Conservation (phyloP, 2,329 filamentous ascomycete species). For the Cadophora luteo-olivacea region DNA sequence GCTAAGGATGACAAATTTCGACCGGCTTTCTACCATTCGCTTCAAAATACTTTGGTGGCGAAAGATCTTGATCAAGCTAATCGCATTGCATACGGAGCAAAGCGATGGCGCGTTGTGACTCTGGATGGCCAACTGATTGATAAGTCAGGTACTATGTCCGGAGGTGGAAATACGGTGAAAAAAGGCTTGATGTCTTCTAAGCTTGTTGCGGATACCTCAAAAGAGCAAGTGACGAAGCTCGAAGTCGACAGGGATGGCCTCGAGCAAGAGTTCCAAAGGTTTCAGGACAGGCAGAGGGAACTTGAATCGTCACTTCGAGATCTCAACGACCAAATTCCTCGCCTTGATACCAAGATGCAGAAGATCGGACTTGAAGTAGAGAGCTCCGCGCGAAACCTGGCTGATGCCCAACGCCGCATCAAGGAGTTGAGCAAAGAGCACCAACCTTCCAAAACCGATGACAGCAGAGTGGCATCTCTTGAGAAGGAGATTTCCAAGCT, state of each 20-base stretch:
- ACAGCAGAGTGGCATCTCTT: conserved; percentile 72
- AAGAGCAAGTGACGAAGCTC: conserved; percentile 87
- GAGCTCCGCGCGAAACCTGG: conserved; percentile 82
- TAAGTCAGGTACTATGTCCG: conserved; percentile 98
- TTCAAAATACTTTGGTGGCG: conserved; percentile 94
- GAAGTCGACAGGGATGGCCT: conserved; percentile 86
- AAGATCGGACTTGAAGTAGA: conserved; percentile 90
- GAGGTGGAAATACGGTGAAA: conserved; percentile 89
- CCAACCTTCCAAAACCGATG: conserved; percentile 80
- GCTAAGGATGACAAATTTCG: conserved; percentile 86
- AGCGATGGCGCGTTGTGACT: conserved; percentile 95
- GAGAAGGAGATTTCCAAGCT: conserved; percentile 80
- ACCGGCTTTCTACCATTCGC: conserved; percentile 92
- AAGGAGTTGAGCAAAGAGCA: conserved; percentile 85
- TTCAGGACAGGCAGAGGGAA: conserved; percentile 84
- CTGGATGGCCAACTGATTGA: conserved; percentile 95
- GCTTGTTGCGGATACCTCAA: conserved; percentile 82
- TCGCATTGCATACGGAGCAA: conserved; percentile 92
- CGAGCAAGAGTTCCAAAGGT: conserved; percentile 81
- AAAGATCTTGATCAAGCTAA: conserved; percentile 95
- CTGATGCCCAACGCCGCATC: conserved; percentile 82
- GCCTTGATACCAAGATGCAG: conserved; percentile 87
- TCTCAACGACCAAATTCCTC: conserved; percentile 79
- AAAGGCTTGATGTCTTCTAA: conserved; percentile 97
- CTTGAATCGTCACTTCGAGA: conserved; percentile 76